These are phyloP conservation scores for Tarenaya hassleriana DNA, from an alignment of 345 rosid genomes.

Conservation along the genomic window DNA sequence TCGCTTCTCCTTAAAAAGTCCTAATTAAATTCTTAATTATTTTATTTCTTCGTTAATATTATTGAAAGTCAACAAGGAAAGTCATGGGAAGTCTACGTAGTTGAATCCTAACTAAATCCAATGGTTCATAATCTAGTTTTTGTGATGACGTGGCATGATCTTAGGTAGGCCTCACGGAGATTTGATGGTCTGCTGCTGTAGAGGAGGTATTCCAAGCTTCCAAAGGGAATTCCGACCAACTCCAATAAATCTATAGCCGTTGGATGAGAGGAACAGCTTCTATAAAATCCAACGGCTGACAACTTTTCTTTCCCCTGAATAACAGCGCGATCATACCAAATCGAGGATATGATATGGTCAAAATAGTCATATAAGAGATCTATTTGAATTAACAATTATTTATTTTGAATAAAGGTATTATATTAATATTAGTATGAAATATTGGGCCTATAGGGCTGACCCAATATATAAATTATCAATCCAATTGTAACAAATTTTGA, in stretches of 20 bases:
- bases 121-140: not conserved
- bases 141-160: not conserved
- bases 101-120: constrained; percentile 1
- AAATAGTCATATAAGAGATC: too few relatives aligned
- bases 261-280: not conserved
- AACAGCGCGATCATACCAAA: too few relatives aligned
- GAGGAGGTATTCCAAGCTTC: constrained; percentile 10
- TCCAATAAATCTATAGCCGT: constrained; percentile 8
- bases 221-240: constrained; percentile 11
- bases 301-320: not conserved
- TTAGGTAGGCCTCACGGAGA: not conserved
- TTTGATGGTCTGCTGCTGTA: constrained; percentile 14
- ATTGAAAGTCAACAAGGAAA: constrained; percentile 22
- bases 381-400: too few relatives aligned
- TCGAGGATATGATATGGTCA: too few relatives aligned
- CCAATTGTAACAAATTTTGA: too few relatives aligned
- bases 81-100: not conserved
- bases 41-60: constrained; percentile 11
- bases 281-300: constrained; percentile 13
- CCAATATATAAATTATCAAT: too few relatives aligned
- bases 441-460: too few relatives aligned
- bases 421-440: too few relatives aligned
- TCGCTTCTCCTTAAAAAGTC: not conserved
- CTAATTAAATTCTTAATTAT: constrained; percentile 13
- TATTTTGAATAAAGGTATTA: too few relatives aligned